Base-by-base conservation (phyloP, 1,139 yeast genomes). In the Suhomyces atakaporum region DNA sequence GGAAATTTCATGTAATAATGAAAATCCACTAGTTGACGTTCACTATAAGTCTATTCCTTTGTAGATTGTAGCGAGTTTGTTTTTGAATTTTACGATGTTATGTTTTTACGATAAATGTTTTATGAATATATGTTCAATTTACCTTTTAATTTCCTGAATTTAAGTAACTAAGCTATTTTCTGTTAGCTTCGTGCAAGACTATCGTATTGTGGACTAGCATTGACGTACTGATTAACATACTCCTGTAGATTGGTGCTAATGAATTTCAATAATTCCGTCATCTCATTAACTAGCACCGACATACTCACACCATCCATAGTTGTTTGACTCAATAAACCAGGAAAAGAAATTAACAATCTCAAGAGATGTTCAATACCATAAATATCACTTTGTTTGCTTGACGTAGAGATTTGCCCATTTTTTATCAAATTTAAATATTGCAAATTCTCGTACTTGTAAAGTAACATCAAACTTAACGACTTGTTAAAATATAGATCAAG, bases 301-400 rank as follows among this genome's bases (percentile, higher is more conserved):
- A 84, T 67, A 37, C 92, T 81, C 40, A 81, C 82, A 14, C 78
- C 71, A 52, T 90, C 97, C 92, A 90, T 87, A 9, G 81, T 67
- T 0, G 96, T 80, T 46, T 82, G 83, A 1, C 88, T 75, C 31
- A 90, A 73, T 15, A 89, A 65, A 3, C 88, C 94, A 0, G 97
- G 97, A 33, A 92, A 64, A 1, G 88, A 71, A 8, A 88, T 83
- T 45, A 86, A 66, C 38, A 89, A 62, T 42, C 97, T 66, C 40
- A 89, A 63, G 24, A 90, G 64, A 58, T 88, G 96, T 51, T 84
- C 89, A 8, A 77, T 72, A 0, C 97, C 96, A 55, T 90, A 92
- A 0, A 83, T 60, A 5, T 73, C 67, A 35, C 75, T 60, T 41
- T 54, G 53, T 10, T 66, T 57, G 37, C 64, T 56, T 10, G 60